phyloP scores from a whole-genome alignment of 1,284 basidiomycete species.

The Rhodotorula glutinis region DNA sequence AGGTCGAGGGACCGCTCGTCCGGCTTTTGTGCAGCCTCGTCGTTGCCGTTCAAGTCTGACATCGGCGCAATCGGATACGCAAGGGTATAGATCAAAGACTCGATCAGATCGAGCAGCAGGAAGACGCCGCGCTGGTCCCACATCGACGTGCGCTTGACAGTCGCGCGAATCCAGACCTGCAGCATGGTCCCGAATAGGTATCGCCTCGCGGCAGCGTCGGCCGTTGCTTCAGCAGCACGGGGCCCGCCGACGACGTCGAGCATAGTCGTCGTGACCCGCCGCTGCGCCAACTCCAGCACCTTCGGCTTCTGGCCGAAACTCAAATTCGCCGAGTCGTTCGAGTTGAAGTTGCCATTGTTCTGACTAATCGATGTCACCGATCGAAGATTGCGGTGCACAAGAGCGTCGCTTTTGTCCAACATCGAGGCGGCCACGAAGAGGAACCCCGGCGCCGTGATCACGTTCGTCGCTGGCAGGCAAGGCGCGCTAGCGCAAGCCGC shows the following conservation, averaged over 20 bases:
- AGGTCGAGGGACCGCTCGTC: slow-evolving; percentile 40
- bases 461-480: slow-evolving; percentile 44
- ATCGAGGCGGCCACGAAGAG: slow-evolving; percentile 45
- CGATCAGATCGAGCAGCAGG: slow-evolving; percentile 45
- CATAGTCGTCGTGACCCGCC: slow-evolving; percentile 52
- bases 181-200: slow-evolving; percentile 52
- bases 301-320: slow-evolving; percentile 53
- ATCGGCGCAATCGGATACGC: slow-evolving; percentile 35
- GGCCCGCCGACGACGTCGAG: slow-evolving; percentile 50
- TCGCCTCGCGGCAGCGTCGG: slow-evolving; percentile 32
- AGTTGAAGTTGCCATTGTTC: slow-evolving; percentile 51
- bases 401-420: slow-evolving; percentile 44
- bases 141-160: slow-evolving; percentile 53
- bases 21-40: slow-evolving; percentile 25
- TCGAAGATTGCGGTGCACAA: slow-evolving; percentile 45
- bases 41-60: slow-evolving; percentile 49
- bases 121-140: slow-evolving; percentile 55
- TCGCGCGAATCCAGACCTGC: slow-evolving; percentile 52
- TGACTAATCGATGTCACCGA: slow-evolving; percentile 50
- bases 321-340: slow-evolving; percentile 54
- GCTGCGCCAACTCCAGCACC: slow-evolving; percentile 54
- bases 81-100: slow-evolving; percentile 44
- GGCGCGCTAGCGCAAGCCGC: slow-evolving; percentile 3
- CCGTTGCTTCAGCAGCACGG: slow-evolving; percentile 13
- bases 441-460: slow-evolving; percentile 53